These are phyloP conservation scores for Penicillium sp. DNA, from an alignment of 2,329 filamentous ascomycete species.

Conservation along the genomic window DNA sequence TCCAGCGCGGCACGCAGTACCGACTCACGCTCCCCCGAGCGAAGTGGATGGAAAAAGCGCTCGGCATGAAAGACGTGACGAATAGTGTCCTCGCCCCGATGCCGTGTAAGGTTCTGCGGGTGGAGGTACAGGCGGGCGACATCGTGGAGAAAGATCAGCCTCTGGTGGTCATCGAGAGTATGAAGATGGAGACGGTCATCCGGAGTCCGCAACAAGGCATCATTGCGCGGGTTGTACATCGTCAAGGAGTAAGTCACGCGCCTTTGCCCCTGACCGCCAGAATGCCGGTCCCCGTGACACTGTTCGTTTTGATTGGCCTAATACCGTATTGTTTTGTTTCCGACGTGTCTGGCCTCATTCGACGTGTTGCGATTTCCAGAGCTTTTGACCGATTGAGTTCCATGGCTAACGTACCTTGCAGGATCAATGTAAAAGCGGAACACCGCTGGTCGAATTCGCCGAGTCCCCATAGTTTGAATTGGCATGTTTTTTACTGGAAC, in stretches of 20 bases:
- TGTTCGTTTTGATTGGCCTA: conserved; percentile 1
- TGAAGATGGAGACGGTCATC: conserved; percentile 90
- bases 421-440: conserved; percentile 79
- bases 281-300: conserved; percentile 9
- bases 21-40: conserved; percentile 61
- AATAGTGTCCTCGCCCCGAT: conserved; percentile 91
- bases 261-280: conserved; percentile 1
- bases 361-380: background rate
- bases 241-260: conserved; percentile 65
- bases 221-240: conserved; percentile 72
- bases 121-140: conserved; percentile 82
- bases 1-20: conserved; percentile 67
- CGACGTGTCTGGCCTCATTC: background rate
- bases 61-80: conserved; percentile 76
- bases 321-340: background rate
- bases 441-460: conserved; percentile 72
- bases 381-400: background rate
- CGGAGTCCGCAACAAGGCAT: conserved; percentile 72
- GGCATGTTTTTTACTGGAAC: background rate
- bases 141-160: conserved; percentile 81
- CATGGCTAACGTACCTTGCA: conserved; percentile 40
- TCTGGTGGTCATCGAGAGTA: conserved; percentile 86
- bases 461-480: conserved; percentile 11
- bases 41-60: conserved; percentile 81
- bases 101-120: conserved; percentile 93